Evolutionary conservation across 2,329 filamentous ascomycete genomes (phyloP).

Genomic region (Allantophomopsis cytisporea): DNA sequence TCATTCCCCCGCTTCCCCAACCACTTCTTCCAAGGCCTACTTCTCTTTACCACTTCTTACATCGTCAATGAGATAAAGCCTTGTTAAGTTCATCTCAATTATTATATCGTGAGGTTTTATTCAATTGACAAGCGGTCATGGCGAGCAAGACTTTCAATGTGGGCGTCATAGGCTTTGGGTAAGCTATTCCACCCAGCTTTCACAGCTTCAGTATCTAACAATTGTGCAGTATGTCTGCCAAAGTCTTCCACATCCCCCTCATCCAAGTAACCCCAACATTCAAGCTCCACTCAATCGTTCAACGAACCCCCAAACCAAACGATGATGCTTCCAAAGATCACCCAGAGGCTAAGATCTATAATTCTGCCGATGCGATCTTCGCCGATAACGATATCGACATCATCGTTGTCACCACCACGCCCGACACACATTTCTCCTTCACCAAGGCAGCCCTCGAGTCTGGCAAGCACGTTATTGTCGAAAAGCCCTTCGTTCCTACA

Average conservation of each 20-base stretch:
- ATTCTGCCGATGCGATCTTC: slow-evolving; percentile 45
- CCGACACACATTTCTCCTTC: slow-evolving; percentile 55
- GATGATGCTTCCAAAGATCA: slow-evolving; percentile 59
- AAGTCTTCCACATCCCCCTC: slow-evolving; percentile 76
- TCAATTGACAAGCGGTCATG: background rate
- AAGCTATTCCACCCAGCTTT: slow-evolving; percentile 1
- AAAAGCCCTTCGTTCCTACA: slow-evolving; percentile 73
- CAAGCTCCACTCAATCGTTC: slow-evolving; percentile 61
- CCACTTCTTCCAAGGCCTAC: too few relatives aligned
- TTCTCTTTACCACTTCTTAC: too few relatives aligned
- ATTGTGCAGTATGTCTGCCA: slow-evolving; percentile 42
- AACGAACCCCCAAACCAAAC: slow-evolving; percentile 50
- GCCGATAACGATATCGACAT: slow-evolving; percentile 53
- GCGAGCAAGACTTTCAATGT: slow-evolving; percentile 35
- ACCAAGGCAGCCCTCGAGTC: slow-evolving; percentile 49
- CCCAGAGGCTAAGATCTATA: slow-evolving; percentile 50
- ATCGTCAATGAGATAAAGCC: too few relatives aligned
- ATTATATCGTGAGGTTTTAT: too few relatives aligned
- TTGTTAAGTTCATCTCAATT: too few relatives aligned
- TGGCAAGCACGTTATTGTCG: slow-evolving; percentile 67
- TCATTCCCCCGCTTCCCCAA: too few relatives aligned
- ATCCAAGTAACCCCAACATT: slow-evolving; percentile 49
- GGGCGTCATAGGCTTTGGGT: slow-evolving; percentile 42
- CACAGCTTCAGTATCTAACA: background rate
- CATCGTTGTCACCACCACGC: slow-evolving; percentile 58